Percentiles rank a stretch among this genome's conserved stretches.
phyloP scores from a whole-genome alignment of 163 green algal genomes.

The Scenedesmus sp. region DNA sequence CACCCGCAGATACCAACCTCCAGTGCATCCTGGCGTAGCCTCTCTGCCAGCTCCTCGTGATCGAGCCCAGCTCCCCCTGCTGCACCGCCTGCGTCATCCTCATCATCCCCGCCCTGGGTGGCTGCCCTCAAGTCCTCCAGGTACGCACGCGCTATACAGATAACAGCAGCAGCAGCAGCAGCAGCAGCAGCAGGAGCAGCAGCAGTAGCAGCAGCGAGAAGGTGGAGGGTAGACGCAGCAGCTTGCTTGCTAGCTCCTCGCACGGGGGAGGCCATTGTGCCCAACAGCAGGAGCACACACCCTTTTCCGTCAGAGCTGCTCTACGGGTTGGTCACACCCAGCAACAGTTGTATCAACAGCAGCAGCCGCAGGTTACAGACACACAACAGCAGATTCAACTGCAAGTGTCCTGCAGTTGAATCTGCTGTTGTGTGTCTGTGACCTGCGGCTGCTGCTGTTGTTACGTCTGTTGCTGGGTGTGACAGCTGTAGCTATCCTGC shows the following conservation, averaged over 20 bases:
- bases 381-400: neutral
- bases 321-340: too few species aligned
- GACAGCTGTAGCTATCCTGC: too few species aligned
- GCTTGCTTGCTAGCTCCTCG: neutral
- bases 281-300: too few species aligned
- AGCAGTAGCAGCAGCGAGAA: neutral
- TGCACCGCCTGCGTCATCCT: conserved; percentile 38
- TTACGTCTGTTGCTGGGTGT: neutral
- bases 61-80: conserved; percentile 38
- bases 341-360: neutral
- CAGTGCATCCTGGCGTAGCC: conserved; percentile 69
- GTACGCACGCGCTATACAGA: neutral
- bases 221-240: neutral
- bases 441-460: conserved; percentile 1
- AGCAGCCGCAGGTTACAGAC: neutral
- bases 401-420: neutral
- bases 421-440: neutral
- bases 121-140: conserved; percentile 27
- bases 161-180: neutral
- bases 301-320: too few species aligned
- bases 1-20: conserved; percentile 66
- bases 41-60: conserved; percentile 61
- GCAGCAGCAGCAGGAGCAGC: conserved; percentile 6
- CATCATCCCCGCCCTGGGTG: conserved; percentile 52
- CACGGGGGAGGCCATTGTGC: too few species aligned